A percentile compares a stretch with the other conserved stretches of the same genome.
These are phyloP conservation scores for Clavaria fumosa DNA, from an alignment of 768 basidiomycete species.

Conservation along the genomic window DNA sequence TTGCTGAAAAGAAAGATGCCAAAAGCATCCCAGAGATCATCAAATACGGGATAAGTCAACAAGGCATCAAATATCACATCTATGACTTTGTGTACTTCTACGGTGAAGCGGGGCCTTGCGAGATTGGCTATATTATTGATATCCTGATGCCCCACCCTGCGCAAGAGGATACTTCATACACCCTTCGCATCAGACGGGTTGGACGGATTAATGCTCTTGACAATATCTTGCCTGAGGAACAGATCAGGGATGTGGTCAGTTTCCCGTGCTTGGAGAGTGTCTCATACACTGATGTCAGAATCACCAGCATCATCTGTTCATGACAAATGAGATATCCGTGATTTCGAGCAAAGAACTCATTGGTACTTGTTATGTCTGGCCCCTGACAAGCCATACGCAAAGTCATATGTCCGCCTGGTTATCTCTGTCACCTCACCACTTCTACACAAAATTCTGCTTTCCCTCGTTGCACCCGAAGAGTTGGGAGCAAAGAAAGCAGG, in stretches of 20 bases:
- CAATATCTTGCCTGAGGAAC: conserved; percentile 22
- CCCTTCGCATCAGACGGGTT: conserved; percentile 26
- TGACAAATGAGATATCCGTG: conserved; percentile 31
- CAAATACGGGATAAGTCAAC: conserved; percentile 36
- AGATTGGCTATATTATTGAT: conserved; percentile 36
- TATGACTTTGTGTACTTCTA: conserved; percentile 46
- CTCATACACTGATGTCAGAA: conserved; percentile 2
- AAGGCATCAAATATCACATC: conserved; percentile 36
- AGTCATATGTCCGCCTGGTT: conserved; percentile 34
- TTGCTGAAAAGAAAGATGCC: too few species aligned
- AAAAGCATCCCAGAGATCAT: too few species aligned
- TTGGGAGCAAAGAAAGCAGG: conserved; percentile 22
- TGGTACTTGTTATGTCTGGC: conserved; percentile 32
- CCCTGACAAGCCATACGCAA: too few species aligned
- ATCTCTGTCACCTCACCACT: conserved; percentile 36
- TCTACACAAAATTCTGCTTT: conserved; percentile 39
- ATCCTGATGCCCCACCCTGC: conserved; percentile 16
- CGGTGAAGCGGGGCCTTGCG: conserved; percentile 32
- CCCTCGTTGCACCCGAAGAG: conserved; percentile 23
- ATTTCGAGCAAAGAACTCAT: conserved; percentile 27
- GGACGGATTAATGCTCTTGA: conserved; percentile 32
- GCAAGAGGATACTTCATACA: conserved; percentile 7
- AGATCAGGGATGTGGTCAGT: conserved; percentile 44
- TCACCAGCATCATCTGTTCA: conserved; percentile 42
- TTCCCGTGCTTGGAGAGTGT: neutral